These are phyloP conservation scores for Neurospora sp. DNA, from an alignment of 2,329 filamentous ascomycete genomes.

Conservation along the genomic window DNA sequence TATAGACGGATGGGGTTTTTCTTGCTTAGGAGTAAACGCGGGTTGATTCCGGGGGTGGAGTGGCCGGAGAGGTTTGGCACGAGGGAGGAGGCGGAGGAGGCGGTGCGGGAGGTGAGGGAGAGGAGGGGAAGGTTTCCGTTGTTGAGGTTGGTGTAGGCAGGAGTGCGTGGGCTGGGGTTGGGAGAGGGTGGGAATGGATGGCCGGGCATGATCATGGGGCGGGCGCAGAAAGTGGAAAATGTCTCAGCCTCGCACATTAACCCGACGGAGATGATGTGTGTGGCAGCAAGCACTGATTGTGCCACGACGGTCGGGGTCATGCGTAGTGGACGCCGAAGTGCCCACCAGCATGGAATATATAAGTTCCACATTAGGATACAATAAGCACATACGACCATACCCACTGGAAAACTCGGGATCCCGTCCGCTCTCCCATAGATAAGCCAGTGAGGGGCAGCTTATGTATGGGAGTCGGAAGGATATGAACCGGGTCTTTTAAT, in stretches of 20 bases:
- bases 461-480: too few species aligned
- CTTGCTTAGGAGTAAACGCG: not conserved
- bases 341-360: not conserved
- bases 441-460: too few species aligned
- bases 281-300: not conserved
- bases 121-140: not conserved
- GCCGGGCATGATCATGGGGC: too few species aligned
- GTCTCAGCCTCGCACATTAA: not conserved
- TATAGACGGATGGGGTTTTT: not conserved
- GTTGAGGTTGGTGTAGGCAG: not conserved
- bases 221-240: too few species aligned
- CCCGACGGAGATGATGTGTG: too few species aligned
- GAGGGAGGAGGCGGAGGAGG: not conserved
- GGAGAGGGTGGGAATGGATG: not conserved
- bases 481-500: too few species aligned
- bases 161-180: too few species aligned
- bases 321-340: too few species aligned
- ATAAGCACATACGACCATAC: not conserved
- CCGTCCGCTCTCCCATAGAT: not conserved
- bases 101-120: not conserved
- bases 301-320: not conserved
- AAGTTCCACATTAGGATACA: not conserved
- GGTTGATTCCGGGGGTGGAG: not conserved
- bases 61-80: not conserved
- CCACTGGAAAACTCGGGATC: not conserved